These are phyloP conservation scores for Pseudonitzschia multistriata DNA, from an alignment of 108 stramenopile species.

Conservation along the genomic window DNA sequence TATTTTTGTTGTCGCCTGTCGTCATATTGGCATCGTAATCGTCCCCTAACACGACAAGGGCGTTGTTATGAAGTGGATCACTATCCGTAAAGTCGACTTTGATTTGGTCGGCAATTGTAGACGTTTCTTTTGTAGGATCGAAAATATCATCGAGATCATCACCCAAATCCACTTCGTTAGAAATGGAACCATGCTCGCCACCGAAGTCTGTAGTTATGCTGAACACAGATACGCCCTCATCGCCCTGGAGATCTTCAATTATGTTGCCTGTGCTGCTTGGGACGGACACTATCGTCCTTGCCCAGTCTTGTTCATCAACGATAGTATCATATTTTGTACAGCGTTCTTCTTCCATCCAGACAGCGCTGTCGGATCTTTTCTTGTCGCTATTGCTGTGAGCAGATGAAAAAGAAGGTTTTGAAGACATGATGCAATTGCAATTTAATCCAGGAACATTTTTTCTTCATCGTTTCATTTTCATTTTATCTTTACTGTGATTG, in stretches of 20 bases:
- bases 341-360: neutral
- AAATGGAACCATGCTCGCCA: neutral
- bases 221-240: neutral
- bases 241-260: neutral
- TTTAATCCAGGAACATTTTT: neutral
- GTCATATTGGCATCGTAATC: neutral
- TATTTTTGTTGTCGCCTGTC: neutral
- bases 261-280: neutral
- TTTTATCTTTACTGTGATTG: neutral
- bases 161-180: slow-evolving; percentile 8
- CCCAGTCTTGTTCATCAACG: neutral
- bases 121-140: slow-evolving; percentile 4
- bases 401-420: neutral
- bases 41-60: neutral
- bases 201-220: slow-evolving; percentile 2
- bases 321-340: neutral
- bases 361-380: neutral
- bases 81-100: slow-evolving; percentile 4
- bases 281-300: neutral
- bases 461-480: neutral
- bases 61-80: neutral
- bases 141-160: slow-evolving; percentile 15
- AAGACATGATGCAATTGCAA: neutral
- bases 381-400: neutral
- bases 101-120: neutral